Percentiles rank a stretch among this genome's conserved stretches.
Evolutionary conservation across 1,284 basidiomycete genomes (phyloP).

Genomic region (Tranzscheliella williamsii): DNA sequence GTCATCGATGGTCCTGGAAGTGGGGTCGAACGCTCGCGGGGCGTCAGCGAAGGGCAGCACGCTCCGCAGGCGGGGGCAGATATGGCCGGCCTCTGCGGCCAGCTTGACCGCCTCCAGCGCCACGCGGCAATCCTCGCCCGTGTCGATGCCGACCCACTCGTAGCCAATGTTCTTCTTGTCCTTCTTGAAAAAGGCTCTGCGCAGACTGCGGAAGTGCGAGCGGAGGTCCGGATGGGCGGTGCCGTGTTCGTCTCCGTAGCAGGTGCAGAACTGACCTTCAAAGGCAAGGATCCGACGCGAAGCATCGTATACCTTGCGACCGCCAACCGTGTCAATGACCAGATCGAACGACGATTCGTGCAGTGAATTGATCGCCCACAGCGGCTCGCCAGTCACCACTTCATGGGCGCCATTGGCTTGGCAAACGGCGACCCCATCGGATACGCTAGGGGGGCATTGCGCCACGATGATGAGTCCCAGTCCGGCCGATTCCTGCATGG

Average conservation of each 20-base stretch:
- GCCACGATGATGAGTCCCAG: slow-evolving; percentile 62
- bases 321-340: slow-evolving; percentile 59
- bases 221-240: slow-evolving; percentile 55
- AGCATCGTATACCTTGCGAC: slow-evolving; percentile 62
- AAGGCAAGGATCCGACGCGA: slow-evolving; percentile 61
- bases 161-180: slow-evolving; percentile 62
- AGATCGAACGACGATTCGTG: slow-evolving; percentile 62
- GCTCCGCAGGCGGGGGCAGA: slow-evolving; percentile 56
- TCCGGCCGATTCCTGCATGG: slow-evolving; percentile 60
- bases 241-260: slow-evolving; percentile 59
- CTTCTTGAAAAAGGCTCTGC: slow-evolving; percentile 62
- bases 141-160: slow-evolving; percentile 58
- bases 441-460: slow-evolving; percentile 59
- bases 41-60: slow-evolving; percentile 56
- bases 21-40: slow-evolving; percentile 49
- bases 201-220: slow-evolving; percentile 59
- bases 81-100: slow-evolving; percentile 49
- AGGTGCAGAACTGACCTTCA: slow-evolving; percentile 60
- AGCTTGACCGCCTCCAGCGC: slow-evolving; percentile 53
- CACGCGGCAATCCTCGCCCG: slow-evolving; percentile 47
- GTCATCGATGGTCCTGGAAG: slow-evolving; percentile 25
- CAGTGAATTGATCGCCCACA: slow-evolving; percentile 61
- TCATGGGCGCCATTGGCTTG: slow-evolving; percentile 62
- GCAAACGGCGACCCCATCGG: slow-evolving; percentile 59
- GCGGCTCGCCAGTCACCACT: slow-evolving; percentile 61